Evolutionary conservation across 352 stramenopile genomes (phyloP), one percentile per base, ranked within the genome.

Genomic region (Pythium volutum): DNA sequence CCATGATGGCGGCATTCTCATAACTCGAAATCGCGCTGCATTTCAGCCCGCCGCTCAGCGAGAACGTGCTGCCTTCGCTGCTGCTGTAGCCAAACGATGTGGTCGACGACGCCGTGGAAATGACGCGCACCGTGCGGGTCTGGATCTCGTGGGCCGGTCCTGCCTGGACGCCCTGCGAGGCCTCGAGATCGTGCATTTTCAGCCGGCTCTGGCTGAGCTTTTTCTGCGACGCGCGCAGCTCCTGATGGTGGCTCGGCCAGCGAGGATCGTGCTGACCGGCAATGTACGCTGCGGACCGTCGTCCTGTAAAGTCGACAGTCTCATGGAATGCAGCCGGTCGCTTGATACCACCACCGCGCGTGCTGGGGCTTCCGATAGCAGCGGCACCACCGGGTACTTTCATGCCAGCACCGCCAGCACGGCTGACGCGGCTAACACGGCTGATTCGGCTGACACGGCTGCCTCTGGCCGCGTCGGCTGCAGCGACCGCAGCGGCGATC

Each of bases 61-160:
- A 60, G 53, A 43, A 64, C 23, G 42, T 22, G n/a, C 56, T 63
- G 45, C 42, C 56, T 34, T 63, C 56, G 41, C 46, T 63, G 12
- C 33, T 38, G 12, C 33, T 38, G 33, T 38, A 14, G 56, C 49
- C 27, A 26, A 26, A 54, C 22, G 46, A 38, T 16, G 50, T 31
- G 46, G 45, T 64, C 20, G 54, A 52, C 39, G 54, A 60, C 0
- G 41, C 39, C 26, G 54, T 60, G n/a, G 54, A 60, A 3, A 53
- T 10, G 10, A 34, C 29, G 11, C 54, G 39, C 41, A 41, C 22
- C 3, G 20, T 22, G 15, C 34, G 49, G 36, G 31, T 36, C 10
- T 8, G 31, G 14, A 36, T 36, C 11, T 43, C 14, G 1, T 22
- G 36, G 4, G 9, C 2, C 12, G 36, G 3, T 1, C 8, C 18